Base-by-base conservation (phyloP, 768 basidiomycete genomes). In the Hirschioporus abietinus region DNA sequence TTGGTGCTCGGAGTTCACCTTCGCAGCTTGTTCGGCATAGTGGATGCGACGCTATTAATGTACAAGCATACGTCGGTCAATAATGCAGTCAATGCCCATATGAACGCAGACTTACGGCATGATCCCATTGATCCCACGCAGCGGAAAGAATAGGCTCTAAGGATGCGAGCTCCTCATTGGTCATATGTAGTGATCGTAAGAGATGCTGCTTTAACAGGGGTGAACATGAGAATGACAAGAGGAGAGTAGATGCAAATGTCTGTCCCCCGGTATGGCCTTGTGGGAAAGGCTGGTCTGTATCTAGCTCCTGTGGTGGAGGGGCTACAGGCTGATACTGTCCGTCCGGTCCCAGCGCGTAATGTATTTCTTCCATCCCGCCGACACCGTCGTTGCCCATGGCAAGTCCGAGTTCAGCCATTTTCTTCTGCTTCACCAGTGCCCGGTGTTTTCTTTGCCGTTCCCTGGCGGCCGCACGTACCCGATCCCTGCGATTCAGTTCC, bases 81-180 rank as follows among this genome's bases (percentile, higher is more conserved):
- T 10, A 64, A 68, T 66, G 8, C 36, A 68, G 63, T 66, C 58
- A 66, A 66, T 60, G 24, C 65, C n/a, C 27, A 23, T n/a, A 35
- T 34, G 35, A 58, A 30, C 20, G 42, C n/a, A 35, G 30, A 74
- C 84, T 66, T 72, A 92, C 91, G 75, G 89, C 88, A 70, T 87
- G 86, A 71, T 93, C 88, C 92, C 92, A 94, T 57, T 90, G 88
- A 66, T 94, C 92, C 84, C 91, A 94, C 20, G 91, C 91, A 60
- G 90, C 88, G 6, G 92, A 91, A 60, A 94, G 88, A 70, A 92
- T 80, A 27, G 91, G 89, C 72, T 93, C 90, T 63, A 94, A 78
- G 10, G 89, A 86, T 1, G 86, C 87, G 20, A 94, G 82, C 71
- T 94, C 92, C 64, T 93, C 91, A 76, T 86, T 86, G 30, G 89